phyloP scores from a whole-genome alignment of 2,329 filamentous ascomycete species.

The Penicillium janthinellum region DNA sequence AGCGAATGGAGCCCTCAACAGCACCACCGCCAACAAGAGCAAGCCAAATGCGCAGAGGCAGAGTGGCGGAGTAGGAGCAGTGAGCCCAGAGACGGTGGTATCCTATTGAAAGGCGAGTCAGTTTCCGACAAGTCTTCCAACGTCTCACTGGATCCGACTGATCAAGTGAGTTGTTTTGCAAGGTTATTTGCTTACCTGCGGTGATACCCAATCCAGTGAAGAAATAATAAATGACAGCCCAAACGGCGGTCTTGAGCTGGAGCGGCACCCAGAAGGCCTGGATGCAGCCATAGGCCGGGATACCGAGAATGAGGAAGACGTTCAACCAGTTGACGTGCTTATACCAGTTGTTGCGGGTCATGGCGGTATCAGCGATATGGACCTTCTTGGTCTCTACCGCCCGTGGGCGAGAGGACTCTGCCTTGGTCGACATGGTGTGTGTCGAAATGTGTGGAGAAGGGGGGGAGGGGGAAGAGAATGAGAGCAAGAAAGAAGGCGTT shows the following conservation, averaged over 20 bases:
- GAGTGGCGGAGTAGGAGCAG: constrained; percentile 74
- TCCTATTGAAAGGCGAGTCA: constrained; percentile 44
- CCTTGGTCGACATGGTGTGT: constrained; percentile 41
- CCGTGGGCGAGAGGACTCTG: constrained; percentile 37
- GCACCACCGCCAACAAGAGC: constrained; percentile 79
- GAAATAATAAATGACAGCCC: constrained; percentile 78
- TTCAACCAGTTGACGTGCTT: constrained; percentile 96
- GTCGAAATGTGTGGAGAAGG: constrained; percentile 14
- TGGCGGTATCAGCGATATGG: constrained; percentile 80
- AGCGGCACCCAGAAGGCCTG: constrained; percentile 78
- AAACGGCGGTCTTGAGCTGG: constrained; percentile 69
- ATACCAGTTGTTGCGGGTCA: constrained; percentile 83
- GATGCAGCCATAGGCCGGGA: constrained; percentile 73
- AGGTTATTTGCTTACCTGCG: constrained; percentile 57
- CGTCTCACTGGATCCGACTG: neutral
- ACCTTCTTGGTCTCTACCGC: constrained; percentile 64
- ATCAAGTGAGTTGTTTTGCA: neutral
- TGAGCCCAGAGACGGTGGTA: constrained; percentile 88
- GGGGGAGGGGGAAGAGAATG: neutral
- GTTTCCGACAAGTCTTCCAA: neutral
- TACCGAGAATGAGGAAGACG: constrained; percentile 74
- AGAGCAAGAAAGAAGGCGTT: constrained; percentile 2
- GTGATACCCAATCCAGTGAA: constrained; percentile 80
- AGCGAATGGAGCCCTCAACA: constrained; percentile 81
- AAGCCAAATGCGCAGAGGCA: constrained; percentile 78